A percentile compares a stretch with the other conserved stretches of the same genome.
phyloP scores from a whole-genome alignment of 192 early-diverging fungal species.

The Coemansia sp. region DNA sequence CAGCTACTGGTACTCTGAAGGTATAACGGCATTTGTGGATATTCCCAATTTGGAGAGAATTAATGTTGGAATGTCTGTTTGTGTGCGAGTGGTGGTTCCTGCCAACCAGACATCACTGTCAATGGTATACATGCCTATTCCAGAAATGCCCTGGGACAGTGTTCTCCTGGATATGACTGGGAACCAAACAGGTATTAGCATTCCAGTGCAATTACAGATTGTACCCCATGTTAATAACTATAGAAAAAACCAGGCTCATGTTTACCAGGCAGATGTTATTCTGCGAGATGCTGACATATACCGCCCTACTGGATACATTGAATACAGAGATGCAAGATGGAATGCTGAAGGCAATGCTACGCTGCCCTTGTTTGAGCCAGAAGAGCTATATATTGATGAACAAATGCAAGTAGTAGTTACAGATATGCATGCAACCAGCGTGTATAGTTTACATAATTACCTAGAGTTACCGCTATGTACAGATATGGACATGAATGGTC shows the following conservation, averaged over 20 bases:
- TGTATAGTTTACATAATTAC: slow-evolving; percentile 22
- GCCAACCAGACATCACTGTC: not conserved
- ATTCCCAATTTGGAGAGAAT: slow-evolving; percentile 6
- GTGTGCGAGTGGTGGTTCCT: slow-evolving; percentile 49
- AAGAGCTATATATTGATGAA: not conserved
- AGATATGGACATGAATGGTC: slow-evolving; percentile 29
- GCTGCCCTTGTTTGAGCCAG: not conserved
- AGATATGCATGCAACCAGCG: not conserved
- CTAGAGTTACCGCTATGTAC: slow-evolving; percentile 50
- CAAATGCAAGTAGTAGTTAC: not conserved
- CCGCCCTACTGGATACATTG: not conserved
- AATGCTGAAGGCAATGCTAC: slow-evolving; percentile 7
- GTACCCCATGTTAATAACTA: not conserved
- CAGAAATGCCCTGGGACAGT: slow-evolving; percentile 12
- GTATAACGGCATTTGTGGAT: slow-evolving; percentile 10
- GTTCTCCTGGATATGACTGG: slow-evolving; percentile 4
- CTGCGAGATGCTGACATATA: slow-evolving; percentile 8
- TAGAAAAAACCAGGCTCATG: not conserved
- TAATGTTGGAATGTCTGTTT: slow-evolving; percentile 27
- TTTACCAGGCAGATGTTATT: slow-evolving; percentile 11
- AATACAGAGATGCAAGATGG: slow-evolving; percentile 9
- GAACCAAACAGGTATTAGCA: slow-evolving; percentile 1
- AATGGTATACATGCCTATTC: slow-evolving; percentile 9
- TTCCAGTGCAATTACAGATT: not conserved
- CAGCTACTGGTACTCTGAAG: slow-evolving; percentile 4